phyloP scores from a whole-genome alignment of 371 early-diverging fungal species.

The Rhizopus delemar region DNA sequence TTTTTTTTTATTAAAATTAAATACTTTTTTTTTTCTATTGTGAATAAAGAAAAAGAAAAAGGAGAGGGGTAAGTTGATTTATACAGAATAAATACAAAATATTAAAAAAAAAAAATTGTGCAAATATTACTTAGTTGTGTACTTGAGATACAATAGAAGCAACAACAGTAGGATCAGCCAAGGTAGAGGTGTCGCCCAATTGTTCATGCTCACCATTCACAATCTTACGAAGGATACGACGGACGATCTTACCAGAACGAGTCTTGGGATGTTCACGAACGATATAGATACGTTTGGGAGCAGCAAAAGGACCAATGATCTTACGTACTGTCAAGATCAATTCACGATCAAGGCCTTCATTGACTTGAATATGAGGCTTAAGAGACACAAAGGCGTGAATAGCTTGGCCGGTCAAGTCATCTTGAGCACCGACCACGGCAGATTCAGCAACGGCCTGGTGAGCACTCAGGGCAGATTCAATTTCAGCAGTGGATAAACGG shows the following conservation, averaged over 20 bases:
- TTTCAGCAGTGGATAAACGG: constrained; percentile 92
- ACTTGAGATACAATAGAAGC: constrained; percentile 1
- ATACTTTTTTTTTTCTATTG: not conserved
- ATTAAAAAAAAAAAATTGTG: no score
- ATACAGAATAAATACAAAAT: not conserved
- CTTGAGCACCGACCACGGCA: constrained; percentile 91
- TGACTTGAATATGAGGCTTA: constrained; percentile 51
- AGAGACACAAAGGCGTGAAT: constrained; percentile 75
- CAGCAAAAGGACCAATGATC: constrained; percentile 92
- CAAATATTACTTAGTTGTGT: not conserved
- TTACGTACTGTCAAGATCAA: constrained; percentile 77
- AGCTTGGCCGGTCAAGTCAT: constrained; percentile 89
- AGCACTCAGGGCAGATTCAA: constrained; percentile 81
- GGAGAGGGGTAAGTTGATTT: not conserved
- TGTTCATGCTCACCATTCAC: constrained; percentile 82
- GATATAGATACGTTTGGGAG: constrained; percentile 85
- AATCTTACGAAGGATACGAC: constrained; percentile 91
- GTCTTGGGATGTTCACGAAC: constrained; percentile 94
- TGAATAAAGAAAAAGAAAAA: no score
- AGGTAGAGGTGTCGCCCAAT: constrained; percentile 86
- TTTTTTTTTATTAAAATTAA: no score
- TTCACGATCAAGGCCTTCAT: constrained; percentile 55
- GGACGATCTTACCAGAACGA: constrained; percentile 93
- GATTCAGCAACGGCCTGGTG: constrained; percentile 85
- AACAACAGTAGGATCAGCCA: constrained; percentile 72